These are phyloP conservation scores for Xerocomus minutiporus DNA, from an alignment of 1,284 basidiomycete species.

Conservation along the genomic window DNA sequence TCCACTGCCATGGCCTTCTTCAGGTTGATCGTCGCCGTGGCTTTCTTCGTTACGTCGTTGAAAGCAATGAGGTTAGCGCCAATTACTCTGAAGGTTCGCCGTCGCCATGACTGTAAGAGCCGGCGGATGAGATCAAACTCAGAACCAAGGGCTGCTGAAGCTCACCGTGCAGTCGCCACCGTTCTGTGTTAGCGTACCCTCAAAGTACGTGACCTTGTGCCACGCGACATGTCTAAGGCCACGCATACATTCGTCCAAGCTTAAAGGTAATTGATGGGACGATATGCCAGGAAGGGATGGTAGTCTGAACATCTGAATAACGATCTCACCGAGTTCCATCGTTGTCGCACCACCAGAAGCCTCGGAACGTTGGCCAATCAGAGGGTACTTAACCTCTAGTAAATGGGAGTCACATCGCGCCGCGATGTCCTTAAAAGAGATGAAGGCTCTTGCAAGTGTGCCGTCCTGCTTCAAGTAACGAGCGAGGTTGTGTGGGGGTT, in stretches of 20 bases:
- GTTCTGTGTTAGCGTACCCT: slow-evolving; percentile 90
- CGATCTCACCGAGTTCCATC: slow-evolving; percentile 72
- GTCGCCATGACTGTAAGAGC: slow-evolving; percentile 70
- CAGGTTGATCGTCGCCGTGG: slow-evolving; percentile 87
- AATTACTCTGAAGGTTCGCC: slow-evolving; percentile 82
- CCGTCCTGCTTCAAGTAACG: slow-evolving; percentile 79
- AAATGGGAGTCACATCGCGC: slow-evolving; percentile 75
- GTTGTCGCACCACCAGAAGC: slow-evolving; percentile 52
- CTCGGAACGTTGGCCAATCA: slow-evolving; percentile 73
- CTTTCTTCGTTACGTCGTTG: slow-evolving; percentile 91
- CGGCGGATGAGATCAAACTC: slow-evolving; percentile 1
- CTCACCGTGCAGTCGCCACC: slow-evolving; percentile 92
- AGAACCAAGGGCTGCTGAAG: slow-evolving; percentile 2
- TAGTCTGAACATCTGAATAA: slow-evolving; percentile 84
- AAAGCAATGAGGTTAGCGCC: slow-evolving; percentile 87
- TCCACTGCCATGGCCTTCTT: slow-evolving; percentile 77
- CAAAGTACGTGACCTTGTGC: slow-evolving; percentile 89
- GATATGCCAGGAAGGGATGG: slow-evolving; percentile 84
- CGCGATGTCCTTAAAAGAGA: slow-evolving; percentile 83
- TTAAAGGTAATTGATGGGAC: slow-evolving; percentile 78
- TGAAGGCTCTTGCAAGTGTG: slow-evolving; percentile 75
- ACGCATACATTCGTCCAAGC: slow-evolving; percentile 87
- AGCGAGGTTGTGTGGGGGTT: slow-evolving; percentile 66
- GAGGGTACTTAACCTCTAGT: slow-evolving; percentile 79
- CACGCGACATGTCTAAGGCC: slow-evolving; percentile 85